Evolutionary conservation across 306 rosid species (phyloP).

Genomic region (Gastrolobium villosum): DNA sequence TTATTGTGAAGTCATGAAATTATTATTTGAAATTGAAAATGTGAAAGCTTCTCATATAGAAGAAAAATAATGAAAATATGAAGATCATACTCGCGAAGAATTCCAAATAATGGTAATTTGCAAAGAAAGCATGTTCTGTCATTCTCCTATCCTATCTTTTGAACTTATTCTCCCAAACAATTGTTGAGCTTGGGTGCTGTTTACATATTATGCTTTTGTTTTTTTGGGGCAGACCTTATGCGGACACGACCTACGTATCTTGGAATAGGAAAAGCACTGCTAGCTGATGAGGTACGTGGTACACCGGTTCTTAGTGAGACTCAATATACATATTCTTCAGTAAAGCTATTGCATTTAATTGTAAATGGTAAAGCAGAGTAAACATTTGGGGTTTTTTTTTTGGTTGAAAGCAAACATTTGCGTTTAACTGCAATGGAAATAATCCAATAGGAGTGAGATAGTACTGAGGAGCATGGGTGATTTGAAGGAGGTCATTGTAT

Average conservation of each 20-base stretch:
- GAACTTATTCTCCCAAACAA: constrained; percentile 23
- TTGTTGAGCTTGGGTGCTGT: constrained; percentile 15
- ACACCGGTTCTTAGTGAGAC: constrained; percentile 29
- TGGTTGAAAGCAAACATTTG: background rate
- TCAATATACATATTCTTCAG: constrained; percentile 27
- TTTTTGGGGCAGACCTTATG: constrained; percentile 58
- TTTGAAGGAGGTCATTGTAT: background rate
- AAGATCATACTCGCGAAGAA: background rate
- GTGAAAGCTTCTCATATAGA: background rate
- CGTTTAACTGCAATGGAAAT: constrained; percentile 33
- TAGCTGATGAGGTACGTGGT: constrained; percentile 50
- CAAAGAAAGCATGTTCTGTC: constrained; percentile 10
- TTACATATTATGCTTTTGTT: constrained; percentile 28
- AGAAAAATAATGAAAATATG: constrained; percentile 11
- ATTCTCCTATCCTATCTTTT: constrained; percentile 31
- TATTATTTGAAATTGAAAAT: constrained; percentile 10
- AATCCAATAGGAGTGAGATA: constrained; percentile 3
- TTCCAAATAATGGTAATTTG: constrained; percentile 20
- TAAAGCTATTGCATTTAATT: constrained; percentile 33
- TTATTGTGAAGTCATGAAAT: constrained; percentile 24
- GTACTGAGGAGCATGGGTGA: constrained; percentile 17
- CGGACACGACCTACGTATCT: constrained; percentile 55
- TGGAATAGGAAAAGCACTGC: constrained; percentile 67
- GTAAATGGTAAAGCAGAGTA: constrained; percentile 23
- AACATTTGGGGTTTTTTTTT: background rate